Conservation (phyloP, 192 early-diverging fungal species). For the Coemansia sp. region DNA sequence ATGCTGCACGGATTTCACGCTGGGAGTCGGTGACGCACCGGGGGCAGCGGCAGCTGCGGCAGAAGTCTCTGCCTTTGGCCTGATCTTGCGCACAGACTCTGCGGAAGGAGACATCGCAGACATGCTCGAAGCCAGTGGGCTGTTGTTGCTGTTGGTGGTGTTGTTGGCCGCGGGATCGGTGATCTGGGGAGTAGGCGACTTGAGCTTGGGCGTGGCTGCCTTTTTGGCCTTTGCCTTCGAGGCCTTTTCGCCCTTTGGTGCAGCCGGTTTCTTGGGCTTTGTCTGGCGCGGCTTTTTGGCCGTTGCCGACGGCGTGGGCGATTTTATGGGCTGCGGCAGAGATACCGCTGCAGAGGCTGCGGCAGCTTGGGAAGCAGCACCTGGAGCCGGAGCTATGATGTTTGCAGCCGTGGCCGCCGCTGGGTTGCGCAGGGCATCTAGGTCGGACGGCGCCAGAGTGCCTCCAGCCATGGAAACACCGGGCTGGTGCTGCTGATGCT, state of each 20-base stretch:
- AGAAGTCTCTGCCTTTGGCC: constrained; percentile 33
- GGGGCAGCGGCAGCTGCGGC: neutral
- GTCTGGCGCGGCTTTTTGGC: constrained; percentile 44
- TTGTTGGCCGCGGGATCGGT: neutral
- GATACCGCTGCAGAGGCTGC: neutral
- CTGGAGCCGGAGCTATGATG: neutral
- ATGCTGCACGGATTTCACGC: constrained; percentile 25
- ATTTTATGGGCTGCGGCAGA: neutral
- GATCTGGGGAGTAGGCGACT: constrained; percentile 45
- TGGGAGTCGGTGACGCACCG: constrained; percentile 40
- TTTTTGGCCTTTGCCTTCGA: constrained; percentile 24
- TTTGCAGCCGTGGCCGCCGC: neutral
- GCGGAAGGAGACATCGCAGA: constrained; percentile 17
- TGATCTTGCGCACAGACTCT: constrained; percentile 29
- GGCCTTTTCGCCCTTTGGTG: constrained; percentile 18
- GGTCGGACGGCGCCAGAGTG: constrained; percentile 41
- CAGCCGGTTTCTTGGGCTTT: constrained; percentile 36
- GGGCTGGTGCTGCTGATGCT: constrained; percentile 7
- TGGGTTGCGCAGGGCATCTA: constrained; percentile 24
- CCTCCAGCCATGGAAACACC: constrained; percentile 2
- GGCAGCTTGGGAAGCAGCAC: neutral
- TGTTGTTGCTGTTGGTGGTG: neutral
- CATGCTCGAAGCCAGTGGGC: neutral
- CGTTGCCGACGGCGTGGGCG: constrained; percentile 8
- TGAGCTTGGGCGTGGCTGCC: constrained; percentile 46